Evolutionary conservation across 495 filamentous ascomycete species (phyloP).

Genomic region (Lepidopterella palustris): DNA sequence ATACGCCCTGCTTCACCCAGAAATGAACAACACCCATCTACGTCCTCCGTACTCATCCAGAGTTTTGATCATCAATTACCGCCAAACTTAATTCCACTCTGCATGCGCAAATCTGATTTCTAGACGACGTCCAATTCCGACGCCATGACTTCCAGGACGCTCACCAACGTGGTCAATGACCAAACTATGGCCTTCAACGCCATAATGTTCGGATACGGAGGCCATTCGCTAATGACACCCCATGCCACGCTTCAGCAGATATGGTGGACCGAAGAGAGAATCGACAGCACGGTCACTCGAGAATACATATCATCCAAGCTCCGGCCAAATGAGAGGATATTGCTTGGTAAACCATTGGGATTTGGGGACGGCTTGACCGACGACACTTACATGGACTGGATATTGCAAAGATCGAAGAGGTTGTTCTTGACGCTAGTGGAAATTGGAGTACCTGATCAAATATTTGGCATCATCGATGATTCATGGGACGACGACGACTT

Average conservation of each 20-base stretch:
- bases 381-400: slow-evolving; percentile 90
- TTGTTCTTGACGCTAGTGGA: slow-evolving; percentile 79
- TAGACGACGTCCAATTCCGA: not conserved
- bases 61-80: not conserved
- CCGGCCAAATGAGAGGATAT: slow-evolving; percentile 55
- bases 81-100: not conserved
- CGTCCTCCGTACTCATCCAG: not conserved
- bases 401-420: slow-evolving; percentile 67
- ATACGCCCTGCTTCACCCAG: not conserved
- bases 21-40: not conserved
- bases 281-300: slow-evolving; percentile 63
- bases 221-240: slow-evolving; percentile 36
- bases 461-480: slow-evolving; percentile 78
- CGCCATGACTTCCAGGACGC: slow-evolving; percentile 24
- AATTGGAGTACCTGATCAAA: slow-evolving; percentile 72
- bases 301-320: slow-evolving; percentile 64
- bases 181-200: slow-evolving; percentile 36
- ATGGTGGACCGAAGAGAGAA: slow-evolving; percentile 78
- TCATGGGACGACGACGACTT: slow-evolving; percentile 87
- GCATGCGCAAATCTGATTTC: not conserved
- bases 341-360: slow-evolving; percentile 60
- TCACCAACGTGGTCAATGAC: slow-evolving; percentile 30
- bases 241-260: slow-evolving; percentile 35
- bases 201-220: slow-evolving; percentile 38
- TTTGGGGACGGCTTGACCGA: slow-evolving; percentile 89